phyloP scores from a whole-genome alignment of 1,284 basidiomycete species.

The Cutaneotrichosporon arboriforme region DNA sequence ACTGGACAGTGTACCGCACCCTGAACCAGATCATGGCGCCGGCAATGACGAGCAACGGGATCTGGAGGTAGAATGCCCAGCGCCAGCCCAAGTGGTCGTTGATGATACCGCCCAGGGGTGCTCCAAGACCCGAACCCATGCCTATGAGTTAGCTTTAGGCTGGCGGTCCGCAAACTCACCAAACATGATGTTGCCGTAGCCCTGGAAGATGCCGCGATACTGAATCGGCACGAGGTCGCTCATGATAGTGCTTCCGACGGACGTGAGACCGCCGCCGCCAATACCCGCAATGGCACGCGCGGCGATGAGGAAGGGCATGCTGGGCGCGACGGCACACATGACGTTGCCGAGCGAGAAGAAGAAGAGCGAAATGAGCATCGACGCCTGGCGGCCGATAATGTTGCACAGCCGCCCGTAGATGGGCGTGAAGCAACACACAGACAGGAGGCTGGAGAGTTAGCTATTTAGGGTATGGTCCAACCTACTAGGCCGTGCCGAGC shows the following conservation, averaged over 20 bases:
- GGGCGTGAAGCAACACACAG: constrained; percentile 81
- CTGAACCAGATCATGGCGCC: constrained; percentile 64
- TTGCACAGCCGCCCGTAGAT: constrained; percentile 82
- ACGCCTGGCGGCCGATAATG: constrained; percentile 77
- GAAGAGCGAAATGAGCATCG: constrained; percentile 61
- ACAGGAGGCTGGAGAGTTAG: constrained; percentile 56
- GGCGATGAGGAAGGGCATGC: constrained; percentile 73
- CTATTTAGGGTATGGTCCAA: background rate
- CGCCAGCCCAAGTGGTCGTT: constrained; percentile 75
- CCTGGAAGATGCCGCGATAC: constrained; percentile 80
- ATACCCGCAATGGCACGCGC: constrained; percentile 79
- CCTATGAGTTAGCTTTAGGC: background rate
- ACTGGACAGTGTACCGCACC: constrained; percentile 52
- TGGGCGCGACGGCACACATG: constrained; percentile 72
- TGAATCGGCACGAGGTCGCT: constrained; percentile 58
- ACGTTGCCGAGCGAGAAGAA: constrained; percentile 79
- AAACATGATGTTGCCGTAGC: constrained; percentile 70
- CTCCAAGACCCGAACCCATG: constrained; percentile 57
- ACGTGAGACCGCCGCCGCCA: constrained; percentile 69
- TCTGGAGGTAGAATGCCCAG: constrained; percentile 58
- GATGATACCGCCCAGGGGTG: constrained; percentile 81
- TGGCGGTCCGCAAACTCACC: constrained; percentile 51
- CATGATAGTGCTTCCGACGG: constrained; percentile 40
- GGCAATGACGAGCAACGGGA: constrained; percentile 67
- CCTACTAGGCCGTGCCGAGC: constrained; percentile 64